Percentiles rank a stretch among this genome's conserved stretches.
These are phyloP conservation scores for Cercospora sp. DNA, from an alignment of 2,329 filamentous ascomycete genomes.

Conservation along the genomic window DNA sequence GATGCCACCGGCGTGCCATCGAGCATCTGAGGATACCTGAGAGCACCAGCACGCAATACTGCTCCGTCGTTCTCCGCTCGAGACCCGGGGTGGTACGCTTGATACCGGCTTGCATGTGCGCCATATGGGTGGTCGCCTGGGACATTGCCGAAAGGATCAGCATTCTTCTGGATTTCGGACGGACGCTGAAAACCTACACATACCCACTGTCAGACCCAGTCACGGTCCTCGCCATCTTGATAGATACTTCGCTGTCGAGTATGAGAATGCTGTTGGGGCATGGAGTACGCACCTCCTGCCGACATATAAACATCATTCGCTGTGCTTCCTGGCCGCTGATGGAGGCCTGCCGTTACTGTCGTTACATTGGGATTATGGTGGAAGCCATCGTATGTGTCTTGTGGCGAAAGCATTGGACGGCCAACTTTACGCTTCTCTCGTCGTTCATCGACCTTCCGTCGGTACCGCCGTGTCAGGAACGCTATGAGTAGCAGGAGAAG, in stretches of 20 bases:
- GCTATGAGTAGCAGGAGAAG: slow-evolving; percentile 14
- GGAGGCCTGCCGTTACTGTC: slow-evolving; percentile 12
- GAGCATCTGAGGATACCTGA: slow-evolving; percentile 25
- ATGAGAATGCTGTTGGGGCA: slow-evolving; percentile 24
- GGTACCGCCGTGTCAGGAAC: slow-evolving; percentile 16
- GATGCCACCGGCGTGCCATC: slow-evolving; percentile 19
- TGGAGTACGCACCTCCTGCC: slow-evolving; percentile 35
- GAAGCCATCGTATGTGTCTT: slow-evolving; percentile 14
- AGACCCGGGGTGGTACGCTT: slow-evolving; percentile 20
- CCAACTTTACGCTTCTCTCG: slow-evolving; percentile 11
- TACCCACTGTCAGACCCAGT: slow-evolving; percentile 33
- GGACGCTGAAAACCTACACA: slow-evolving; percentile 26
- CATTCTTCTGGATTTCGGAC: slow-evolving; percentile 17
- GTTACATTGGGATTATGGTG: slow-evolving; percentile 6
- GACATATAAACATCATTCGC: slow-evolving; percentile 33
- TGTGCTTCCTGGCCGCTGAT: slow-evolving; percentile 31
- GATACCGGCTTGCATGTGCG: neutral
- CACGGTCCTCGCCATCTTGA: slow-evolving; percentile 24
- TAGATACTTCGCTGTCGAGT: slow-evolving; percentile 35
- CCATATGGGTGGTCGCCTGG: slow-evolving; percentile 18
- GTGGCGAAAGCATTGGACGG: slow-evolving; percentile 6
- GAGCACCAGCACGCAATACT: slow-evolving; percentile 16
- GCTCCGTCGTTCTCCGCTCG: slow-evolving; percentile 21
- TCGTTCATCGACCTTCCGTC: slow-evolving; percentile 14
- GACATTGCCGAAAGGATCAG: slow-evolving; percentile 28